Percentiles rank a stretch among this genome's conserved stretches.
Conservation (phyloP, 257 asterid genomes). For the Mitragyna speciosa region DNA sequence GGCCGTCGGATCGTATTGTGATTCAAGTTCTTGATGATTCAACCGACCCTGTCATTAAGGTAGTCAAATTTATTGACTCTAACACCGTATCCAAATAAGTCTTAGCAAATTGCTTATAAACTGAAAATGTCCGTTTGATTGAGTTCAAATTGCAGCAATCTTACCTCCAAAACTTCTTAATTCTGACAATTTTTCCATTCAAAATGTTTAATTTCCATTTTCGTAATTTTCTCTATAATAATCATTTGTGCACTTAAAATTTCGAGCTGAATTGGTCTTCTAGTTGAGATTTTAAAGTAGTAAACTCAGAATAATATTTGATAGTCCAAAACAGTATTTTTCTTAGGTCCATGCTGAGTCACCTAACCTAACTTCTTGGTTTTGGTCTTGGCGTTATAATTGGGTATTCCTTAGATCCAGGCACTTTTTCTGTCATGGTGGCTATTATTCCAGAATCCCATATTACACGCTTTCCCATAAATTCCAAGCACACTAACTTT, state of each 20-base stretch:
- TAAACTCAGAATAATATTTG: neutral
- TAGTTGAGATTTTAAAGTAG: neutral
- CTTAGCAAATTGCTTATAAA: neutral
- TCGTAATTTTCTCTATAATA: neutral
- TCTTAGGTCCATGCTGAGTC: neutral
- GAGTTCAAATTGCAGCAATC: neutral
- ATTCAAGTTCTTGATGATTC: conserved; percentile 94
- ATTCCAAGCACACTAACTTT: neutral
- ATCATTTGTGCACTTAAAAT: neutral
- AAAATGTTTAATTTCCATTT: neutral
- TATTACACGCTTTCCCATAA: conserved; percentile 18
- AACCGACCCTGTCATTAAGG: conserved; percentile 71
- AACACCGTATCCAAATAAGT: neutral
- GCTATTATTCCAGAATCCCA: neutral
- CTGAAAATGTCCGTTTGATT: neutral
- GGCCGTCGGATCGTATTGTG: conserved; percentile 91
- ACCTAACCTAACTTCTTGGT: neutral
- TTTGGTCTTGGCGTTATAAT: neutral
- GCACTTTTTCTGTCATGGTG: conserved; percentile 10
- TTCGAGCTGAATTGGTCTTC: neutral
- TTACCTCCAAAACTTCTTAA: neutral
- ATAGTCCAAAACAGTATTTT: neutral
- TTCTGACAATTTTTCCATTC: neutral
- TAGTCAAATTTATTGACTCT: conserved; percentile 14
- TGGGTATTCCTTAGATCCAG: conserved; percentile 5